These are phyloP conservation scores for Candida tammaniensis DNA, from an alignment of 805 yeast species.

Conservation along the genomic window DNA sequence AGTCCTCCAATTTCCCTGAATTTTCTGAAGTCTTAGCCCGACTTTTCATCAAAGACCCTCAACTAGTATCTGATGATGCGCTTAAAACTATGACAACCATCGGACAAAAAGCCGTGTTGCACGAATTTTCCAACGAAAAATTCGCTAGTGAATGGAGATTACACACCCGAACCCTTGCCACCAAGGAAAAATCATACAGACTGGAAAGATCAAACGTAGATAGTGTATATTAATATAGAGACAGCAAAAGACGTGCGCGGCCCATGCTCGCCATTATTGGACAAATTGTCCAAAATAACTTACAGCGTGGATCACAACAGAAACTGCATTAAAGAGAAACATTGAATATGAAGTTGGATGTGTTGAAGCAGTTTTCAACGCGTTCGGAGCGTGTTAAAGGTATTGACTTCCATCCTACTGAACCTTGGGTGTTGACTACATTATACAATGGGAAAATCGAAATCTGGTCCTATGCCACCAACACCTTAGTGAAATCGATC, in stretches of 20 bases:
- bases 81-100: conserved; percentile 41
- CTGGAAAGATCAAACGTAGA: conserved; percentile 27
- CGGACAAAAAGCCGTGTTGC: conserved; percentile 43
- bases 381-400: conserved; percentile 97
- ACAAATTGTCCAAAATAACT: no score
- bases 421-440: conserved; percentile 95
- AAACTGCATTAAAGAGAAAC: no score
- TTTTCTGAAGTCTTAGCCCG: conserved; percentile 49
- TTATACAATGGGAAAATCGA: conserved; percentile 86
- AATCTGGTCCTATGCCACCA: conserved; percentile 92
- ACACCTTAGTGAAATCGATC: conserved; percentile 76
- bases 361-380: conserved; percentile 76
- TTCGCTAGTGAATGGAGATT: conserved; percentile 56
- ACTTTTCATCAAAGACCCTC: conserved; percentile 36
- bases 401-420: conserved; percentile 95
- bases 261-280: no score
- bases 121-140: conserved; percentile 59
- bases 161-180: conserved; percentile 12
- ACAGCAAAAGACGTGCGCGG: no score
- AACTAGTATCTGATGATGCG: conserved; percentile 25
- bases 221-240: conserved; percentile 13
- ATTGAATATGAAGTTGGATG: conserved; percentile 39
- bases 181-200: conserved; percentile 16
- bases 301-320: no score
- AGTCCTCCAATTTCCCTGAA: conserved; percentile 31